Conservation (phyloP, 768 basidiomycete species). For the Russula abietina region DNA sequence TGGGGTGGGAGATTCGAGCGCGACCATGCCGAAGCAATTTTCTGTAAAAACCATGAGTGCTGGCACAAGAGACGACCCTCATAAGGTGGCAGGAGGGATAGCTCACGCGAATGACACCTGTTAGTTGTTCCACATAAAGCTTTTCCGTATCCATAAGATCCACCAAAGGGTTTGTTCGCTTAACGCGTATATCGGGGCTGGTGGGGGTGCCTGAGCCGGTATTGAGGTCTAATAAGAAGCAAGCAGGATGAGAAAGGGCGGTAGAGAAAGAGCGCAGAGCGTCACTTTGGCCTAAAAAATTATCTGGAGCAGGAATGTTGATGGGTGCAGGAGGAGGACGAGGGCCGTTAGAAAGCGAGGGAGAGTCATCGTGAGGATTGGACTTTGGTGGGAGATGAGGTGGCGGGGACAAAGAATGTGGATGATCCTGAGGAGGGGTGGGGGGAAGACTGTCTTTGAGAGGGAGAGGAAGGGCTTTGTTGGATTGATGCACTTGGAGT, state of each 20-base stretch:
- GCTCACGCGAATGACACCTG: slow-evolving; percentile 84
- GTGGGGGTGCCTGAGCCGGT: slow-evolving; percentile 13
- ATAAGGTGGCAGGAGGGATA: background rate
- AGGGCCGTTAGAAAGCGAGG: slow-evolving; percentile 11
- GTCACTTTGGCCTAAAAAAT: slow-evolving; percentile 13
- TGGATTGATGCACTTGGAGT: slow-evolving; percentile 3
- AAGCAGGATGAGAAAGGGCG: background rate
- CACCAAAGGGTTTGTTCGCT: slow-evolving; percentile 72
- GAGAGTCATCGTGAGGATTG: slow-evolving; percentile 6
- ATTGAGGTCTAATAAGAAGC: slow-evolving; percentile 14
- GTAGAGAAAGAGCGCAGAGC: background rate
- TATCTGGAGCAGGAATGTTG: slow-evolving; percentile 12
- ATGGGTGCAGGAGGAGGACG: slow-evolving; percentile 21
- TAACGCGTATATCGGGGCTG: slow-evolving; percentile 42
- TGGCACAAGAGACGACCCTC: slow-evolving; percentile 9
- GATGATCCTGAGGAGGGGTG: background rate
- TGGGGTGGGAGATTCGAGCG: slow-evolving; percentile 88
- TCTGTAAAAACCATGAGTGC: slow-evolving; percentile 42
- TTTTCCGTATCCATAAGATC: slow-evolving; percentile 96
- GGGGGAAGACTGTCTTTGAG: slow-evolving; percentile 31
- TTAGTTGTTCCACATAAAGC: slow-evolving; percentile 82
- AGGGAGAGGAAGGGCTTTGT: slow-evolving; percentile 31
- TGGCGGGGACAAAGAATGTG: background rate
- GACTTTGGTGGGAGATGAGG: slow-evolving; percentile 25
- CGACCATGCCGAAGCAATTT: slow-evolving; percentile 98